Base-by-base conservation (phyloP, 768 basidiomycete species). In the Naganishia onofrii region DNA sequence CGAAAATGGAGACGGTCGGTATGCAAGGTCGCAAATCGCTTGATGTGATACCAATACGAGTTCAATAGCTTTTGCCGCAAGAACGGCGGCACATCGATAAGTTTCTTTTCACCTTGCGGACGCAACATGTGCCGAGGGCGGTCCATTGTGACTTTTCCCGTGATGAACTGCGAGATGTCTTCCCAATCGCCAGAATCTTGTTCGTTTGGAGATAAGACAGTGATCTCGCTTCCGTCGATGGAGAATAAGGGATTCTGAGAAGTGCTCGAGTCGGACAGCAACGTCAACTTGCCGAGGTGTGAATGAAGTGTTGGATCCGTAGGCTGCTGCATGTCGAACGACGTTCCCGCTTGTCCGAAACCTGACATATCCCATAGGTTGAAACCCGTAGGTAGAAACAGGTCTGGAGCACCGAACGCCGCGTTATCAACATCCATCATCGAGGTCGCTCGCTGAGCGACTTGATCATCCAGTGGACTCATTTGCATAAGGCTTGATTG, bases 41-140 rank as follows among this genome's bases (percentile, higher is more conserved):
- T 63, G 23, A 63, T 46, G 21, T 63, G 38, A 42, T 63, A 63
- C 23, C 60, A 63, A 63, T 63, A 63, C 23, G 60, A 63, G 15
- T 21, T 31, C 9, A 63, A 29, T 13, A 63, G 60, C 23, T 63
- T 63, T 44, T 63, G 60, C 38, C 60, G 38, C 26, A 63, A 13
- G 26, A 63, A 44, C 9, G 60, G 38, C 60, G 60, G 60, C 23
- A 63, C 60, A 19, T 63, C 60, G 60, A 63, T 63, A 3, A 63
- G 60, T 29, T 44, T 44, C 38, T 42, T n/a, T 29, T 23, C 34
- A 6, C 8, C 31, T 1, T 31, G 19, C 21, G 57, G 57, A 6
- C 17, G 57, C 9, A 13, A 58, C 19, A 12, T 17, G 42, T 36
- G 15, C 9, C 32, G 15, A 4, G 48, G 48, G 6, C 48, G 48